Evolutionary conservation across 2,329 filamentous ascomycete genomes (phyloP).

Genomic region (Talaromyces rugulosus): DNA sequence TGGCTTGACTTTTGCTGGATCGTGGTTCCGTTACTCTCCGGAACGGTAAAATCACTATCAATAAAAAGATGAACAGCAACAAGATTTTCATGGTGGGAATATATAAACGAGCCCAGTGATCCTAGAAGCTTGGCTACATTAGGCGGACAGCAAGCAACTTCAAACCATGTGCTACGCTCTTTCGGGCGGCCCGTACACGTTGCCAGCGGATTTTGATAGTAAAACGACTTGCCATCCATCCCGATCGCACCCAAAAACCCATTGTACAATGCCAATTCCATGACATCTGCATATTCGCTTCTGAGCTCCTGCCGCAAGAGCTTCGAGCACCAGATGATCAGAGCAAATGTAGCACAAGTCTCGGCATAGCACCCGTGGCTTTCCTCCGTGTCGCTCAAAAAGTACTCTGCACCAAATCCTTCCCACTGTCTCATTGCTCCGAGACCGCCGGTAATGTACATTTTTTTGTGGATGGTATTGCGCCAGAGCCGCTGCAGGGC

Average conservation of each 20-base stretch:
- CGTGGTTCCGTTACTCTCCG: constrained; percentile 27
- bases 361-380: constrained; percentile 61
- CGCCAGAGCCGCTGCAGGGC: constrained; percentile 52
- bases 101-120: constrained; percentile 54
- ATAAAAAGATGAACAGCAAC: constrained; percentile 41
- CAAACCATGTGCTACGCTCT: constrained; percentile 55
- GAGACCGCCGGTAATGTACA: constrained; percentile 61
- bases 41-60: constrained; percentile 29
- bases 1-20: constrained; percentile 52
- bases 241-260: constrained; percentile 56
- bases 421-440: constrained; percentile 57
- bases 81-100: constrained; percentile 18
- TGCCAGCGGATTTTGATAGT: constrained; percentile 59
- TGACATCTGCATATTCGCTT: constrained; percentile 53
- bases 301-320: constrained; percentile 34
- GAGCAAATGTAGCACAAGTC: constrained; percentile 50
- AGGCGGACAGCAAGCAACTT: constrained; percentile 57
- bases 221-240: constrained; percentile 54
- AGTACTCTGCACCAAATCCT: constrained; percentile 58
- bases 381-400: constrained; percentile 55
- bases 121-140: constrained; percentile 56
- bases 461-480: constrained; percentile 59
- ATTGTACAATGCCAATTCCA: constrained; percentile 61
- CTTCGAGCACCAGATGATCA: constrained; percentile 12
- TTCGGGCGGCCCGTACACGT: constrained; percentile 50